Evolutionary conservation across 164 flowering plant genomes (phyloP).

Genomic region (Stephania yunnanensis): DNA sequence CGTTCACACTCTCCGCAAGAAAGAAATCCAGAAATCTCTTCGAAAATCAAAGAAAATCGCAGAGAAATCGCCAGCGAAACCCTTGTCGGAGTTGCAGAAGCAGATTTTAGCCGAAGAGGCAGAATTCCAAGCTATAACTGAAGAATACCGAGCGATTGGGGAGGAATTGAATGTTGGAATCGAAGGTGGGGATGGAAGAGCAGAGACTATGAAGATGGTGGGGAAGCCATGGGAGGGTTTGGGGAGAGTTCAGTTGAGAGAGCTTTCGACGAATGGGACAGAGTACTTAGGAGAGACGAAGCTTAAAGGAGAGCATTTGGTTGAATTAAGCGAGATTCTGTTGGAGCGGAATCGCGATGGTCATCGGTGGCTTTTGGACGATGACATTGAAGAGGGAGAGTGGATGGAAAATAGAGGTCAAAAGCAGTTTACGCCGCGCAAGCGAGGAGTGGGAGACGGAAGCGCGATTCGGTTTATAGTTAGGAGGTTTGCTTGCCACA

Average conservation of each 20-base stretch:
- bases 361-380: constrained; percentile 57
- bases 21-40: constrained; percentile 60
- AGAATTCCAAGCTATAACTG: constrained; percentile 38
- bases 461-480: constrained; percentile 57
- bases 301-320: constrained; percentile 51
- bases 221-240: constrained; percentile 88
- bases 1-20: constrained; percentile 72
- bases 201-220: constrained; percentile 20
- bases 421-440: constrained; percentile 17
- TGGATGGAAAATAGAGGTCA: constrained; percentile 18
- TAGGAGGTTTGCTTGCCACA: constrained; percentile 41
- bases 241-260: constrained; percentile 36
- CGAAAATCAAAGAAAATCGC: constrained; percentile 41
- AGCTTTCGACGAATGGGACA: constrained; percentile 33
- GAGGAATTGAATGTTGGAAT: constrained; percentile 15
- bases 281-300: constrained; percentile 44
- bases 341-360: constrained; percentile 37
- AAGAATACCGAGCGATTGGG: constrained; percentile 49
- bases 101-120: constrained; percentile 42
- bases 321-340: constrained; percentile 58
- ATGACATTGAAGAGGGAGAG: constrained; percentile 47
- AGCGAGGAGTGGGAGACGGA: constrained; percentile 34
- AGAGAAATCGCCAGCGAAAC: constrained; percentile 22
- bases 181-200: constrained; percentile 7
- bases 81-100: constrained; percentile 37